phyloP scores from a whole-genome alignment of 306 rosid genomes.

The Lathyrus aphaca region DNA sequence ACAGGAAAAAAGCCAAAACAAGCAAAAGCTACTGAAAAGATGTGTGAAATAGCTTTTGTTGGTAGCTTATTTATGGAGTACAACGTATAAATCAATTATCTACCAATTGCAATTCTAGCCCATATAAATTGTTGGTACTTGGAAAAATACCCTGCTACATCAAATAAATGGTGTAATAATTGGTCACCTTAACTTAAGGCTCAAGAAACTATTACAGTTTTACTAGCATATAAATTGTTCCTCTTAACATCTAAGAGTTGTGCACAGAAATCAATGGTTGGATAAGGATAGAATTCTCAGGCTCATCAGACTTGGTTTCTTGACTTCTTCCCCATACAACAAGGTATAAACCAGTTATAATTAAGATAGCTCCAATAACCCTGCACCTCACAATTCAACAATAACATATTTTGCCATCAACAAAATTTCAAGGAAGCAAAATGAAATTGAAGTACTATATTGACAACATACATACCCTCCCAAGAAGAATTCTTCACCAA shows the following conservation, averaged over 20 bases:
- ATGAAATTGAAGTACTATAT: slow-evolving; percentile 2
- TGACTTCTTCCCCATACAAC: slow-evolving; percentile 69
- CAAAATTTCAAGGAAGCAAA: slow-evolving; percentile 10
- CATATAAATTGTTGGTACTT: too few relatives aligned
- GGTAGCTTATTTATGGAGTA: neutral
- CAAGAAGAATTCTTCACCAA: slow-evolving; percentile 67
- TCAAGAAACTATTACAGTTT: slow-evolving; percentile 10
- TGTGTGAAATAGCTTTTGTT: neutral
- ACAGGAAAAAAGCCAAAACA: neutral
- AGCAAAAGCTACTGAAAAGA: neutral
- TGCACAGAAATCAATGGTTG: slow-evolving; percentile 49
- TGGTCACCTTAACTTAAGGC: slow-evolving; percentile 17
- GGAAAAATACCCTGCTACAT: neutral
- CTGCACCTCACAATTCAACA: slow-evolving; percentile 48
- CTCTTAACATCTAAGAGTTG: slow-evolving; percentile 10
- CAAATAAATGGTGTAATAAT: slow-evolving; percentile 14
- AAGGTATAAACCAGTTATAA: slow-evolving; percentile 55
- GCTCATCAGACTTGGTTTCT: slow-evolving; percentile 47
- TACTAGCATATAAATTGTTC: neutral
- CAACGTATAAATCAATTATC: neutral
- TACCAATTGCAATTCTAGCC: neutral
- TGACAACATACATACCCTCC: slow-evolving; percentile 67
- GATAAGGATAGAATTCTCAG: slow-evolving; percentile 43
- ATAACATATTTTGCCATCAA: neutral
- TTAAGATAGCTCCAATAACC: slow-evolving; percentile 55